Conservation (phyloP, 2,329 filamentous ascomycete species). For the Biscogniauxia marginata region DNA sequence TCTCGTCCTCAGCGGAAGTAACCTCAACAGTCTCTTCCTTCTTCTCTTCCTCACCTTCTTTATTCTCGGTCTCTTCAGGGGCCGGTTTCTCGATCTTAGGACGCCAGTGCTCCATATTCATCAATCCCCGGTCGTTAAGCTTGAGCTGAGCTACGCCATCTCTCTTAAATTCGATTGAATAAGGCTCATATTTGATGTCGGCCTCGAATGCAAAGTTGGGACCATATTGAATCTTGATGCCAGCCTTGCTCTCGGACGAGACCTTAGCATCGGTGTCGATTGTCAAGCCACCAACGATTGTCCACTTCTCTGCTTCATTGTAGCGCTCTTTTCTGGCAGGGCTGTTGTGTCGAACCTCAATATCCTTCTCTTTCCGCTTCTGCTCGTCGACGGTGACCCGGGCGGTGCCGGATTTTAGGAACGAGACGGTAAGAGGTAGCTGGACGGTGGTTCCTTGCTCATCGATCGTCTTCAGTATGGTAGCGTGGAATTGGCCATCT, state of each 20-base stretch:
- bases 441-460: constrained; percentile 66
- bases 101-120: constrained; percentile 97
- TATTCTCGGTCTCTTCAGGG: constrained; percentile 50
- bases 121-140: constrained; percentile 82
- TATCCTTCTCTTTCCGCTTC: constrained; percentile 82
- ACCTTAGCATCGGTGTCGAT: constrained; percentile 71
- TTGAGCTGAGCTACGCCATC: constrained; percentile 80
- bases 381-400: constrained; percentile 91
- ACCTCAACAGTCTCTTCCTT: constrained; percentile 41
- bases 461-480: constrained; percentile 76
- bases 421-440: constrained; percentile 81
- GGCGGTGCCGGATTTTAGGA: constrained; percentile 85
- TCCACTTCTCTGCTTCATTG: constrained; percentile 85
- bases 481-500: constrained; percentile 75
- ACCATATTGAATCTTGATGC: constrained; percentile 78
- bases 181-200: constrained; percentile 78
- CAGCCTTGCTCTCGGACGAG: constrained; percentile 61
- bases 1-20: constrained; percentile 65
- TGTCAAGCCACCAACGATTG: constrained; percentile 77
- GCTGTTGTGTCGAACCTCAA: constrained; percentile 82
- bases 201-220: constrained; percentile 75
- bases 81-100: constrained; percentile 69
- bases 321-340: constrained; percentile 87
- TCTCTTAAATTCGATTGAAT: constrained; percentile 81
- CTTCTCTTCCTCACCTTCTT: constrained; percentile 48